phyloP scores from a whole-genome alignment of 805 yeast species.

The Nakazawaea pomicola region DNA sequence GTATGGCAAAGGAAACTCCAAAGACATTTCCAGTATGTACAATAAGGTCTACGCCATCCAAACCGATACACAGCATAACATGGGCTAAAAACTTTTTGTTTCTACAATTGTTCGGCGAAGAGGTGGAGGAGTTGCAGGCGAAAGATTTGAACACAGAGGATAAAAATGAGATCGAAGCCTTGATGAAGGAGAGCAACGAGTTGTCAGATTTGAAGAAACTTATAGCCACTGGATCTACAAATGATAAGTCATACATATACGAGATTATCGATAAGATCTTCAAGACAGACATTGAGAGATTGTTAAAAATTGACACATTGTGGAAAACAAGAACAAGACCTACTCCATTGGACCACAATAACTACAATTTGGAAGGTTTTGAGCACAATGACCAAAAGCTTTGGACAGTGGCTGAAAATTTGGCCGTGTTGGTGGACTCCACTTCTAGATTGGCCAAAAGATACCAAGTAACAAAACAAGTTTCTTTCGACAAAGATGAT shows the following conservation, averaged over 20 bases:
- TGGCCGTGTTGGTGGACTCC: conserved; percentile 51
- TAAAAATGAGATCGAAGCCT: conserved; percentile 57
- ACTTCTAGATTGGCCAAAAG: conserved; percentile 48
- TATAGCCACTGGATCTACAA: conserved; percentile 18
- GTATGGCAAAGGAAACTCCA: conserved; percentile 82
- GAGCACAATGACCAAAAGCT: conserved; percentile 33
- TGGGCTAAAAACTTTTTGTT: conserved; percentile 96
- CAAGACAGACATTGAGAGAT: conserved; percentile 70
- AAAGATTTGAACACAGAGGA: conserved; percentile 56
- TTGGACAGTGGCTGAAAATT: conserved; percentile 63
- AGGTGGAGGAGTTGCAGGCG: conserved; percentile 23
- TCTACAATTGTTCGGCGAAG: conserved; percentile 68
- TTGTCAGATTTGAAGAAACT: conserved; percentile 42
- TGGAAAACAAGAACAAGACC: conserved; percentile 78
- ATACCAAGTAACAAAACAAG: conserved; percentile 26
- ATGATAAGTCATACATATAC: conserved; percentile 26
- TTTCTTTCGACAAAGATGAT: conserved; percentile 92
- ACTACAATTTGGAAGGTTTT: conserved; percentile 16
- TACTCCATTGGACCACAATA: conserved; percentile 42
- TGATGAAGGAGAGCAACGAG: conserved; percentile 65
- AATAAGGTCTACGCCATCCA: conserved; percentile 93
- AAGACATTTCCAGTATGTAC: conserved; percentile 95
- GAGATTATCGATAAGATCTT: conserved; percentile 59
- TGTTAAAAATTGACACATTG: conserved; percentile 63
- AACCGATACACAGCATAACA: conserved; percentile 92